Evolutionary conservation across 108 stramenopile genomes (phyloP).

Genomic region (Skeletonema potamos): DNA sequence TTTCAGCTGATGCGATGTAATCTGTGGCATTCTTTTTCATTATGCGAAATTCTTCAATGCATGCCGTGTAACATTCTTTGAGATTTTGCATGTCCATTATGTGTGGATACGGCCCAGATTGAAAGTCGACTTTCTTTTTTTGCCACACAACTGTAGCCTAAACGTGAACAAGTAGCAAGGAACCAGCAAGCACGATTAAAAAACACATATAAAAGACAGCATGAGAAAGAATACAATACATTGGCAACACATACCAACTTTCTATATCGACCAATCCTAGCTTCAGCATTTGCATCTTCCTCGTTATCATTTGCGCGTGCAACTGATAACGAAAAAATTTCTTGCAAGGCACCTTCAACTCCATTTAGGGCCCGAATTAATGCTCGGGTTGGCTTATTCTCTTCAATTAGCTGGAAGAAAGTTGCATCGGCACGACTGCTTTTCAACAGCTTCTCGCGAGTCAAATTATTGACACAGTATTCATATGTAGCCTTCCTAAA

Average conservation of each 20-base stretch:
- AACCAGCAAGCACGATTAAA: not conserved
- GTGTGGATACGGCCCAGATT: not conserved
- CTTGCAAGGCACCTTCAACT: conserved; percentile 11
- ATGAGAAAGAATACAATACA: not conserved
- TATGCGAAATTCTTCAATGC: conserved; percentile 14
- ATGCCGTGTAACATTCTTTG: not conserved
- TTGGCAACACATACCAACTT: conserved; percentile 24
- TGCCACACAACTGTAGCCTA: not conserved
- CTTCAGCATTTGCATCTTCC: not conserved
- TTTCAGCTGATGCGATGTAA: conserved; percentile 20
- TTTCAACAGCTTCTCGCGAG: conserved; percentile 13
- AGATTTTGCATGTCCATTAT: not conserved
- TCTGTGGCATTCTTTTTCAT: conserved; percentile 44
- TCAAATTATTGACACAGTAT: conserved; percentile 30
- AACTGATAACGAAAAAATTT: conserved; percentile 27
- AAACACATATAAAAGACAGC: not conserved
- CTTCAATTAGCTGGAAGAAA: conserved; percentile 25
- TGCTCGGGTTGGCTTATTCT: conserved; percentile 26
- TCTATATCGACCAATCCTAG: conserved; percentile 23
- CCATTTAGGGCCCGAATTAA: conserved; percentile 22
- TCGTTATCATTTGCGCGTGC: conserved; percentile 11
- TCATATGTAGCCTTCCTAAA: conserved; percentile 34
- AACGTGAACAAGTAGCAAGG: not conserved
- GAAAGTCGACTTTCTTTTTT: not conserved
- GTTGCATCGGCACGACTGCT: conserved; percentile 15